Evolutionary conservation across 2,329 filamentous ascomycete genomes (phyloP).

Genomic region (Phialemoniopsis sp.): DNA sequence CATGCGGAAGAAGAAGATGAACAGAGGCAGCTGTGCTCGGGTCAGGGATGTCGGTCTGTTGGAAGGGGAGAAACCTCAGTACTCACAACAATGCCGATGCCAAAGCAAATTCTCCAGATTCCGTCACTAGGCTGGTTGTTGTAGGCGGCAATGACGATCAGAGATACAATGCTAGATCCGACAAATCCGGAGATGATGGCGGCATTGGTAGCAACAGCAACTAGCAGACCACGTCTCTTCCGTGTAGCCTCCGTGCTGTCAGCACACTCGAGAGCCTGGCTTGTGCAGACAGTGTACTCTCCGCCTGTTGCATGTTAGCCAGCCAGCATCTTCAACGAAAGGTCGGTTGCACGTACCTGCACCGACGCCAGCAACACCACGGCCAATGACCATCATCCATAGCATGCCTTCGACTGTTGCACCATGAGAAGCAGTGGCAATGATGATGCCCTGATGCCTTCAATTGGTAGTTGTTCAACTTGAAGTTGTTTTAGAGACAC

Average conservation of each 20-base stretch:
- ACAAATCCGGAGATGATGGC: conserved; percentile 27
- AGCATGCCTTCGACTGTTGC: conserved; percentile 32
- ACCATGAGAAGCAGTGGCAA: conserved; percentile 41
- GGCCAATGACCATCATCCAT: conserved; percentile 43
- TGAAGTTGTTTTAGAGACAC: no score
- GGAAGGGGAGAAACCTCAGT: no score
- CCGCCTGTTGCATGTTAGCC: conserved; percentile 14
- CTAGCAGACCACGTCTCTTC: conserved; percentile 20
- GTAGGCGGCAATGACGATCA: conserved; percentile 37
- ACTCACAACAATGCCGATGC: conserved; percentile 42
- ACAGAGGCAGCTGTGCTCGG: conserved; percentile 43
- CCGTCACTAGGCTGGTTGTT: conserved; percentile 23
- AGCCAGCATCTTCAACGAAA: not conserved
- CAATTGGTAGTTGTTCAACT: no score
- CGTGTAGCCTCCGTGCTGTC: conserved; percentile 19
- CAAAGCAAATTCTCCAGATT: conserved; percentile 48
- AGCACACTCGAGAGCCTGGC: conserved; percentile 19
- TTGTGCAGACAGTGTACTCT: conserved; percentile 23
- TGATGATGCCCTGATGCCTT: conserved; percentile 39
- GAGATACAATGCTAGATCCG: conserved; percentile 34
- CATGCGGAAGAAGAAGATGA: conserved; percentile 48
- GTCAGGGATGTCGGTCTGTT: no score
- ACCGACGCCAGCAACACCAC: conserved; percentile 35
- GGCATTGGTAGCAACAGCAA: conserved; percentile 37
- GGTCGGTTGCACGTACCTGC: no score